These are phyloP conservation scores for Rubroboletus pulcherrimus DNA, from an alignment of 768 basidiomycete species.

Conservation along the genomic window DNA sequence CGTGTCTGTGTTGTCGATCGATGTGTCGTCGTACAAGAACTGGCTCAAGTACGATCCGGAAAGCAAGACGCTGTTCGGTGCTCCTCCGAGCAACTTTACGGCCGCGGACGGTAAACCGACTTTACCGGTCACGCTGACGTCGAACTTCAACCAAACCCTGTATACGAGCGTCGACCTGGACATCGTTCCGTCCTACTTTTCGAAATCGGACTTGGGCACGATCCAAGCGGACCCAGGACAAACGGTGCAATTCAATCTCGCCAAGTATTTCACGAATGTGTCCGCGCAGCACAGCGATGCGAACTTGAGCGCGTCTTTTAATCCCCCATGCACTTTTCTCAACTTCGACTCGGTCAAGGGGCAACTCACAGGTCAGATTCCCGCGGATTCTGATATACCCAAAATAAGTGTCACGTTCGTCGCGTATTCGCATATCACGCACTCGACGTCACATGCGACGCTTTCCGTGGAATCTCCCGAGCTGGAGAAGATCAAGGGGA, in stretches of 20 bases:
- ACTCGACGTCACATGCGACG: slow-evolving; percentile 66
- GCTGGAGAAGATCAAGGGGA: slow-evolving; percentile 35
- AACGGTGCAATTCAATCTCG: slow-evolving; percentile 50
- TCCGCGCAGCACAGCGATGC: slow-evolving; percentile 40
- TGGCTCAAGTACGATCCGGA: slow-evolving; percentile 62
- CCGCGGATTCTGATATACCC: slow-evolving; percentile 39
- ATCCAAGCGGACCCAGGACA: slow-evolving; percentile 51
- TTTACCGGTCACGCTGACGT: slow-evolving; percentile 60
- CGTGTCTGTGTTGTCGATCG: slow-evolving; percentile 53
- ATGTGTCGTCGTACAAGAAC: slow-evolving; percentile 48
- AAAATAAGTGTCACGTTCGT: slow-evolving; percentile 56
- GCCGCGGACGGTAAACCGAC: slow-evolving; percentile 32
- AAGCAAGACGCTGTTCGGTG: slow-evolving; percentile 60
- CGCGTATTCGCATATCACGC: slow-evolving; percentile 62
- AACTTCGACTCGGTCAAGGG: slow-evolving; percentile 44
- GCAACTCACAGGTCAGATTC: slow-evolving; percentile 55
- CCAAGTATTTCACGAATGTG: slow-evolving; percentile 51
- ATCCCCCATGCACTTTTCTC: slow-evolving; percentile 54
- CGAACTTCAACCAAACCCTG: slow-evolving; percentile 66
- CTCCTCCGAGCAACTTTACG: slow-evolving; percentile 46
- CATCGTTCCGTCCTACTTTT: slow-evolving; percentile 73
- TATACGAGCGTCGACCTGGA: slow-evolving; percentile 61
- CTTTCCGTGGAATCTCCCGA: slow-evolving; percentile 47
- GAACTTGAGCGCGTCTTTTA: slow-evolving; percentile 52
- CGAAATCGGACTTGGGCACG: slow-evolving; percentile 50